Base-by-base conservation (phyloP, 2,329 filamentous ascomycete genomes). In the Sodiomyces alkalinus region DNA sequence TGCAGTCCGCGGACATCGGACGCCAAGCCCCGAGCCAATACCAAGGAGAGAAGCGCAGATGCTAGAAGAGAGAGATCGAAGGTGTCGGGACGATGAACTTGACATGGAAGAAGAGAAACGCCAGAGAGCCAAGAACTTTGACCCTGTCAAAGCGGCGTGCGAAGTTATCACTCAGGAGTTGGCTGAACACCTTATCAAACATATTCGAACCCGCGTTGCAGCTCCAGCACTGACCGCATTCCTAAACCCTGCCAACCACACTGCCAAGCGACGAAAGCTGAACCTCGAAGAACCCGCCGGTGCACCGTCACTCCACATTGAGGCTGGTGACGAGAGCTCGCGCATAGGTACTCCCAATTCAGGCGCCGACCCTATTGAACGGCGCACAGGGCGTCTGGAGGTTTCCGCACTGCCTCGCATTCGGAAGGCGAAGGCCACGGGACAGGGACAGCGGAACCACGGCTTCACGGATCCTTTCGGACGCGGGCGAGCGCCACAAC, bases 81-180 rank as follows among this genome's bases (percentile, higher is more conserved):
- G 56, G 24, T 69, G 69, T 30, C 72, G 68, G 26, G 81, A 93
- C 44, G 76, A 83, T 23, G 80, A 82, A 37, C 68, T 75, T 27
- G 87, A 94, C 45, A 47, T 87, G 6, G 85, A 94, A 45, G 80
- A 90, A 40, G 87, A 96, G 50, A 94, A 90, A 57, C 76, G 74
- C 45, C 78, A 87, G 41, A 66, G 87, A 29, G 86, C 86, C 12
- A 77, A 79, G 44, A 79, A 92, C 47, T 71, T 94, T 38, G 87
- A 98, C 50, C 87, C 90, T n/a, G 81, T 87, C 4, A 58, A 64
- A 27, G 87, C 92, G 46, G 87, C 90, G 19, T 62, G 85, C 21
- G 74, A 86, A 35, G 68, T 80, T 24, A 68, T 94, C 29, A 70
- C 78, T 28, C 70, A 73, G 29, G 86, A 96, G 49, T 61, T 98